These are phyloP conservation scores for Ascochyta clinopodiicola DNA, from an alignment of 2,329 filamentous ascomycete genomes.

Conservation along the genomic window DNA sequence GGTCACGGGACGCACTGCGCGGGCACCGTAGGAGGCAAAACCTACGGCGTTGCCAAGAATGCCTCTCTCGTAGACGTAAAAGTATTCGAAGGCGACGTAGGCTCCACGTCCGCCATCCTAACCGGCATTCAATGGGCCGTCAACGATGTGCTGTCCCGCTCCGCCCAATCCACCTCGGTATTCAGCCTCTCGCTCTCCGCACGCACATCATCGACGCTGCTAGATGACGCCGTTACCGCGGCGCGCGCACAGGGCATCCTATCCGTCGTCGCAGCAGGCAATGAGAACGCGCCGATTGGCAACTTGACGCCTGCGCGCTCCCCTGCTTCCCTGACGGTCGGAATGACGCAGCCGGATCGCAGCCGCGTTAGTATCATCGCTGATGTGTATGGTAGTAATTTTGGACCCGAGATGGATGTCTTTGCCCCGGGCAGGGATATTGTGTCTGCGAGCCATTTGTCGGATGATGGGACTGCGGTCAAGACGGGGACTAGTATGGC, in stretches of 20 bases:
- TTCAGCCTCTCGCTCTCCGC: not conserved
- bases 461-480: conserved; percentile 48
- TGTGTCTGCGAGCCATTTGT: conserved; percentile 52
- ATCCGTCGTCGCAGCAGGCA: conserved; percentile 45
- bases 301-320: conserved; percentile 39
- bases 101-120: conserved; percentile 8
- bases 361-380: conserved; percentile 23
- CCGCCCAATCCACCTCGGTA: not conserved
- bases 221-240: conserved; percentile 29
- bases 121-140: conserved; percentile 25
- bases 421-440: conserved; percentile 46
- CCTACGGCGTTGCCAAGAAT: conserved; percentile 19
- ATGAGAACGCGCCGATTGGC: conserved; percentile 34
- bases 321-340: conserved; percentile 44
- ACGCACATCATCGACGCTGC: not conserved
- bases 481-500: conserved; percentile 70
- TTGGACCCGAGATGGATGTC: conserved; percentile 41
- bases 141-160: conserved; percentile 17
- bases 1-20: conserved; percentile 25
- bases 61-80: conserved; percentile 27
- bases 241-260: conserved; percentile 42
- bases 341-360: conserved; percentile 38
- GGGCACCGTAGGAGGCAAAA: conserved; percentile 14
- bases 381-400: conserved; percentile 28
- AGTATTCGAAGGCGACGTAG: conserved; percentile 17